Percentiles rank a stretch among this genome's conserved stretches.
Evolutionary conservation across 805 yeast species (phyloP).

Genomic region (Pichia thaimueangensis): DNA sequence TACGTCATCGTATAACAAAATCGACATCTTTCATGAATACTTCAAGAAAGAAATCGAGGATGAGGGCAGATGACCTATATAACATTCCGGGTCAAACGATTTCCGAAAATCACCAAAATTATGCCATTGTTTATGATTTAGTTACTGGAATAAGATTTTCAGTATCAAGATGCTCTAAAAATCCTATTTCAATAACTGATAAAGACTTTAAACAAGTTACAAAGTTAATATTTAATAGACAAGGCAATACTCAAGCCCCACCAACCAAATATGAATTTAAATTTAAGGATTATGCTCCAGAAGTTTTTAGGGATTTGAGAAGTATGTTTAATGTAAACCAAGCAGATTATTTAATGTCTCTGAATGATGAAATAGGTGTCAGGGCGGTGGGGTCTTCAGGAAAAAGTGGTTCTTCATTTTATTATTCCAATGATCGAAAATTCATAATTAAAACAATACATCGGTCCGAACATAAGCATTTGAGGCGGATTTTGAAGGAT

Average conservation of each 20-base stretch:
- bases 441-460: slow-evolving; percentile 95
- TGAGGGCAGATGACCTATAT: slow-evolving; percentile 24
- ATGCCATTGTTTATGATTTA: slow-evolving; percentile 94
- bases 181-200: slow-evolving; percentile 64
- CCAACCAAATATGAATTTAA: slow-evolving; percentile 93
- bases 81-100: slow-evolving; percentile 28
- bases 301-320: slow-evolving; percentile 83
- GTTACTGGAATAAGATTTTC: slow-evolving; percentile 94
- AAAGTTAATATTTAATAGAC: slow-evolving; percentile 79
- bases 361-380: slow-evolving; percentile 87
- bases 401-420: slow-evolving; percentile 92
- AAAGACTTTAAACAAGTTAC: slow-evolving; percentile 67
- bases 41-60: slow-evolving; percentile 19
- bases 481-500: slow-evolving; percentile 64
- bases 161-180: slow-evolving; percentile 85
- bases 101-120: slow-evolving; percentile 85
- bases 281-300: slow-evolving; percentile 94
- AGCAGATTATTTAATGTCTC: slow-evolving; percentile 87
- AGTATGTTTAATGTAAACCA: slow-evolving; percentile 82
- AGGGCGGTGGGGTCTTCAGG: slow-evolving; percentile 95
- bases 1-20: slow-evolving; percentile 18
- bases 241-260: slow-evolving; percentile 85
- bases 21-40: slow-evolving; percentile 20
- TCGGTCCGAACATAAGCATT: slow-evolving; percentile 82
- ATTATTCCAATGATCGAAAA: slow-evolving; percentile 87